Base-by-base conservation (phyloP, 2,329 filamentous ascomycete genomes). In the Neoascochyta sp. region DNA sequence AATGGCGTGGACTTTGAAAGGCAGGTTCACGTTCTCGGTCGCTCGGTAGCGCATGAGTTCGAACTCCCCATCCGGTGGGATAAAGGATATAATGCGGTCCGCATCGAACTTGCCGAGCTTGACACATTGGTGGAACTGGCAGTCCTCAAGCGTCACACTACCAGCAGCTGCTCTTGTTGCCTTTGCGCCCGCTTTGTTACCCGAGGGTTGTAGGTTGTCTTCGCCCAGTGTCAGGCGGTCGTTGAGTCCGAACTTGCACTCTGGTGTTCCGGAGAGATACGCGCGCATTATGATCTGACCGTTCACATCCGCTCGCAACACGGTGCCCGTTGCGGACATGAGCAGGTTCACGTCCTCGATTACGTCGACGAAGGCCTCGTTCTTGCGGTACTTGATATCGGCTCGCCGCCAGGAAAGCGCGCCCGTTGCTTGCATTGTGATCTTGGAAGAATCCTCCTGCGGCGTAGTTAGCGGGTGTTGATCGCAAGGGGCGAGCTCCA, bases 201-300 rank as follows among this genome's bases (percentile, higher is more conserved):
- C 87, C 75, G 48, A 76, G 64, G 24, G 85, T 66, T 29, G 78
- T 76, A 64, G 37, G 23, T 61, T 65, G 34, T 69, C 67, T 28
- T 70, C 68, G 56, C 95, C 92, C n/a, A 98, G 75, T 1, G 96
- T 77, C 4, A 98, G 74, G 6, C 92, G 81, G 64, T 98, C 92
- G 63, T 98, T 98, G 22, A 98, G 80, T 5, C 92, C 92, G 52
- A 98, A 98, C 65, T 98, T 98, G 76, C 92, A 98, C 67, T 98
- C 92, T 7, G 92, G 92, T 1, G 89, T 98, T 18, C 93, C 92
- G 12, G 86, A 86, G 15, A 98, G 81, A 60, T 98, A 98, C 39
- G 92, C 92, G 52, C 92, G 87, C 92, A 98, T 98, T 54, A 98
- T 79, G 54, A 98, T 98, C 61, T 96, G 89, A 29, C 92, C 92